Evolutionary conservation across 2,329 filamentous ascomycete species (phyloP), one percentile per base, ranked within the genome.

Genomic region (Fusarium ramigenum): DNA sequence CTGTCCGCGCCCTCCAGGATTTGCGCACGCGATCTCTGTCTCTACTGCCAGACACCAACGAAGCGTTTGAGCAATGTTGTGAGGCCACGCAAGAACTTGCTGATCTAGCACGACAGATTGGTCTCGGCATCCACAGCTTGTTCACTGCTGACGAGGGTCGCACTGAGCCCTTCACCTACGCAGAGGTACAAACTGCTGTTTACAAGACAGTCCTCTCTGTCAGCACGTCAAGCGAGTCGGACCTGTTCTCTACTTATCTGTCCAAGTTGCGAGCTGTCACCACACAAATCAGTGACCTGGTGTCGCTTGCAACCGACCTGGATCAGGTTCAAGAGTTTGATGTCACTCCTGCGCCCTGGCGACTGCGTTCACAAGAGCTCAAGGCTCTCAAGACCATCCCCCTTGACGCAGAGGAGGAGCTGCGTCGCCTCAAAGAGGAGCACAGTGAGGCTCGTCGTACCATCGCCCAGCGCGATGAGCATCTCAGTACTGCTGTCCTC

Each of bases 401-500:
- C 0, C 88, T 95, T 43, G 94, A 97, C 78, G 91, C 93, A 1
- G 94, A 97, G 79, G 93, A 96, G 78, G 93, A 97, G 80, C 88
- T 98, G 60, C 90, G 92, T 11, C 90, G 92, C 25, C 86, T 97
- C 64, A 94, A 92, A 77, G 93, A 95, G 60, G 92, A 96, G 74
- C 89, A 96, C 74, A 90, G 92, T 73, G 93, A 96, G 78, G 91
- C 93, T 25, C 92, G 93, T 7, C 91, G 92, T 61, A 87, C 89
- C 7, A 87, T 94, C 64, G 90, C 92, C 3, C 88, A 92, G 72
- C 91, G 92, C 70, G 94, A 97, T 74, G 93, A 95, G 80, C 91
- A 92, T 40, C 89, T 97, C 59, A 95, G 97, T 81, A 96, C 97
- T 66, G 89, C 93, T 30, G 89, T 92, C n/a, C 92, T 98, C 75